Evolutionary conservation across 306 rosid genomes (phyloP), one percentile per base, ranked within the genome.

Genomic region (Malus sylvestris): DNA sequence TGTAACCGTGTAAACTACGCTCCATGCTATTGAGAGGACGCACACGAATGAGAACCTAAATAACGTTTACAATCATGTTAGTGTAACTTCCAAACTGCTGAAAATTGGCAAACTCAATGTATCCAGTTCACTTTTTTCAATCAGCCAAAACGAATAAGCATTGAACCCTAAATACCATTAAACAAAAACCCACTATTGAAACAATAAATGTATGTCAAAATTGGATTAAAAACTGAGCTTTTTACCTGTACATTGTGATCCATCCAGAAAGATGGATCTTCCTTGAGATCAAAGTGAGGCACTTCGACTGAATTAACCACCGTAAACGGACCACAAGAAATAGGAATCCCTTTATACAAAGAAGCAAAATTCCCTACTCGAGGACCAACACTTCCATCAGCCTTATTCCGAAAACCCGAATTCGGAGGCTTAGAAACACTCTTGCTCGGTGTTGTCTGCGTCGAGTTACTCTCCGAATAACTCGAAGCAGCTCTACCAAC

Each of bases 211-310:
- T 20, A 52, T 12, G 35, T 38, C n/a, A 35, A 49, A 63, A 59
- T 55, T 63, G 46, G 61, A 55, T 63, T 16, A 51, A 11, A 62
- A 63, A 19, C n/a, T 52, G 60, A 72, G 25, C 11, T 23, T 16
- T 23, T 73, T 64, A 91, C 99, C 97, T 95, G 99, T 84, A 92
- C 97, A 83, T 87, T 95, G 78, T 88, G 99, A 49, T 95, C 96
- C 81, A 95, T 92, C 99, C 99, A 95, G 74, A 95, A 95, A 0
- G 97, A 95, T 0, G 96, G 85, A 79, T 95, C 96, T 85, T 95
- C 99, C 86, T 86, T 95, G 23, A 95, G 97, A 76, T 92, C 96
- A 73, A 95, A 95, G 90, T 92, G 93, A 90, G 99, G 97, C 22
- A 95, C 99, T 86, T 92, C 91, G 10, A 95, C 91, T 58, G 93